Evolutionary conservation across 2,329 filamentous ascomycete species (phyloP).

Genomic region (Pseudogymnoascus sp.): DNA sequence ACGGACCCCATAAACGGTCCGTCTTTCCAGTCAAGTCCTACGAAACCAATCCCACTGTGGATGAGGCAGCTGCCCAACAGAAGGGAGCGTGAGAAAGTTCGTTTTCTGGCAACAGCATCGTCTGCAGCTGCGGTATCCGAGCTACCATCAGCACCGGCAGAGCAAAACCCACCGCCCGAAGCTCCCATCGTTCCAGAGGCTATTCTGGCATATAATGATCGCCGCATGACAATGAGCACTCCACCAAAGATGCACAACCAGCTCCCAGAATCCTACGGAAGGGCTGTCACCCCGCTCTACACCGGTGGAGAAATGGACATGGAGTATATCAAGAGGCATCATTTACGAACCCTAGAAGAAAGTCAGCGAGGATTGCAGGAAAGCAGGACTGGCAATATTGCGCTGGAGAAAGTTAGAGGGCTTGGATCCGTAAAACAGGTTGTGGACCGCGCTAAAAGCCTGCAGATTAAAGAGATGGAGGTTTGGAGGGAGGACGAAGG

Average conservation of each 20-base stretch:
- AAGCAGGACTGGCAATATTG: not conserved
- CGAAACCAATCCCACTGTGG: conserved; percentile 44
- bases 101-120: not conserved
- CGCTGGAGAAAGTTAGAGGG: not conserved
- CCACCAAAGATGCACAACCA: not conserved
- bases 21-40: conserved; percentile 40
- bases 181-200: not conserved
- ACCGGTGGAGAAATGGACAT: not conserved
- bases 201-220: not conserved
- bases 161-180: not conserved
- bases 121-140: not conserved
- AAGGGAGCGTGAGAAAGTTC: not conserved
- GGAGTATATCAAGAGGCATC: not conserved
- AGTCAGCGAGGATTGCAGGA: not conserved
- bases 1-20: conserved; percentile 40
- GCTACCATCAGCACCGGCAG: not conserved
- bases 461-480: not conserved
- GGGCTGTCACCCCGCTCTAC: too few species aligned
- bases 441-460: not conserved
- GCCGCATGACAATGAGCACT: not conserved
- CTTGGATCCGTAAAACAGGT: not conserved
- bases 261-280: not conserved
- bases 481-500: not conserved
- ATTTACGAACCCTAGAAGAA: not conserved
- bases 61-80: conserved; percentile 24